phyloP scores from a whole-genome alignment of 805 yeast genomes.

The Lachancea kluyveri region DNA sequence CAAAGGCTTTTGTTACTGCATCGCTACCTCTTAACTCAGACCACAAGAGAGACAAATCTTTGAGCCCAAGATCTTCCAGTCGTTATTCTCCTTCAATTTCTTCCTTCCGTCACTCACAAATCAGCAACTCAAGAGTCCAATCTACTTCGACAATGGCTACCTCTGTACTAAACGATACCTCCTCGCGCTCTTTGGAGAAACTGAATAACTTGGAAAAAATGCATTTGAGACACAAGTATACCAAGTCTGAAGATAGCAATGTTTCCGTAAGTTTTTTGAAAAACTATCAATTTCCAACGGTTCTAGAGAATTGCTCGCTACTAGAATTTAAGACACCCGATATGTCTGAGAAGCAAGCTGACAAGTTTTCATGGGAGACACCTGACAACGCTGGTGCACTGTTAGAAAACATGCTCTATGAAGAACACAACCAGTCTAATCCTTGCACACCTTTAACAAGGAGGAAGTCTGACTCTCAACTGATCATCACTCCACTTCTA shows the following conservation, averaged over 20 bases:
- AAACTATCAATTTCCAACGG: conserved; percentile 27
- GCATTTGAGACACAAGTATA: conserved; percentile 12
- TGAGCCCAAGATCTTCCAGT: conserved; percentile 1
- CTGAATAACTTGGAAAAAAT: conserved; percentile 15
- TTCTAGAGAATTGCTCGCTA: conserved; percentile 18
- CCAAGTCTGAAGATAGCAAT: conserved; percentile 16
- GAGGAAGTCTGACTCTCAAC: conserved; percentile 17
- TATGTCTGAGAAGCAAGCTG: conserved; percentile 4
- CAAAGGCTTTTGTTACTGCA: conserved; percentile 11
- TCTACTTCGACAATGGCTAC: conserved; percentile 30
- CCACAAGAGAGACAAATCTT: conserved; percentile 1
- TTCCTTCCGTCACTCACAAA: conserved; percentile 7
- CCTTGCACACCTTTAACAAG: conserved; percentile 4
- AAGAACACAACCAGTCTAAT: conserved; percentile 3
- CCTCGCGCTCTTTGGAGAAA: conserved; percentile 10
- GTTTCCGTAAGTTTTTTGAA: conserved; percentile 23
- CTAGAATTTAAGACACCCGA: conserved; percentile 12
- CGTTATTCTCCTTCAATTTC: conserved; percentile 6
- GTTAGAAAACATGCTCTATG: conserved; percentile 9
- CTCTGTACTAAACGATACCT: conserved; percentile 14
- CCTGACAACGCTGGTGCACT: conserved; percentile 8
- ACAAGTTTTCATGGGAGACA: conserved; percentile 11
- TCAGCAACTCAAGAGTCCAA: conserved; percentile 13
- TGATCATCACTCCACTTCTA: conserved; percentile 20
- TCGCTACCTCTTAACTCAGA: conserved; percentile 1